phyloP scores from a whole-genome alignment of 23 red algal species.

The Rhodosorus marinus region DNA sequence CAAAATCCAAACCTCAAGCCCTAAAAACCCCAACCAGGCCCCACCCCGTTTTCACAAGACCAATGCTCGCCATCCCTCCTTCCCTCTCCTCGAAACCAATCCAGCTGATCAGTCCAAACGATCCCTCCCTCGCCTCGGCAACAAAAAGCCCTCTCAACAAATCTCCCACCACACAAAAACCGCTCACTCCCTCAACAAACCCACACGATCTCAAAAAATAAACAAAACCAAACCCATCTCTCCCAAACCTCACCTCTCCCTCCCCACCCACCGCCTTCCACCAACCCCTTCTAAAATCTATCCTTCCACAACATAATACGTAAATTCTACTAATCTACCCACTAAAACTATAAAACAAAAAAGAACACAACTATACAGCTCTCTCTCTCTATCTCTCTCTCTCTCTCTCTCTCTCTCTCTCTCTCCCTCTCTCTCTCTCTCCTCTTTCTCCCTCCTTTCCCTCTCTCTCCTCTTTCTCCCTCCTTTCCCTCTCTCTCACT shows the following conservation, averaged over 20 bases:
- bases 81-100: not conserved
- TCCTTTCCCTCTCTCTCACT: too few species aligned
- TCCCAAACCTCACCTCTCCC: not conserved
- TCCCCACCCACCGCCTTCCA: not conserved
- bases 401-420: slow-evolving; percentile 1
- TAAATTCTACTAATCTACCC: not conserved
- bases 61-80: slow-evolving; percentile 1
- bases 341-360: not conserved
- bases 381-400: not conserved
- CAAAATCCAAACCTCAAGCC: too few species aligned
- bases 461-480: not conserved
- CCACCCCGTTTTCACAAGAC: not conserved
- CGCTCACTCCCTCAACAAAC: not conserved
- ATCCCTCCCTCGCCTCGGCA: too few species aligned
- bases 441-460: not conserved
- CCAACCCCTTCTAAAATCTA: not conserved
- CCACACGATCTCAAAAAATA: not conserved
- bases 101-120: too few species aligned
- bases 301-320: not conserved
- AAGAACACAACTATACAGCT: not conserved
- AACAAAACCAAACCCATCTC: not conserved
- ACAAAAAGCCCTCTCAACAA: too few species aligned
- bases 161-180: too few species aligned
- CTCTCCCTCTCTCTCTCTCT: slow-evolving; percentile 1
- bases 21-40: too few species aligned